Evolutionary conservation across 2,329 filamentous ascomycete genomes (phyloP).

Genomic region (Cladosporium phlei): DNA sequence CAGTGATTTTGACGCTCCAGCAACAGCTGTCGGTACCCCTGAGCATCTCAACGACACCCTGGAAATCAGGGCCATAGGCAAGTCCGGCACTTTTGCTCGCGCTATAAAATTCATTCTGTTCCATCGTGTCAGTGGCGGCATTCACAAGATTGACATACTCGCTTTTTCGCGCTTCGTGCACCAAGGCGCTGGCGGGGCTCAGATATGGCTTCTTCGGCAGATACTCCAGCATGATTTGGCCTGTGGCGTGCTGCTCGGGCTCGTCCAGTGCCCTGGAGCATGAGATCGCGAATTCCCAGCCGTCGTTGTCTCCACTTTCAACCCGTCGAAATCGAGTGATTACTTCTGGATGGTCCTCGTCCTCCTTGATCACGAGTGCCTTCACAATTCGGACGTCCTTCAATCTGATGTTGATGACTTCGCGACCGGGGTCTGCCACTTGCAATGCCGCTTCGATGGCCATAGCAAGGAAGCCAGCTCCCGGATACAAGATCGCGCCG

Average conservation of each 20-base stretch:
- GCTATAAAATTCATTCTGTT: background rate
- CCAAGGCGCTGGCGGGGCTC: background rate
- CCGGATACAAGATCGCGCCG: slow-evolving; percentile 12
- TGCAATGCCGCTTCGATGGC: slow-evolving; percentile 20
- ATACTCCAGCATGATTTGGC: background rate
- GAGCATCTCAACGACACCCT: background rate
- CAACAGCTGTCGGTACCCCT: background rate
- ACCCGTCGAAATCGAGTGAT: background rate
- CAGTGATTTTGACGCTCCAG: background rate
- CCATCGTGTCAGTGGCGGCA: background rate
- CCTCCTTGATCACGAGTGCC: slow-evolving; percentile 49
- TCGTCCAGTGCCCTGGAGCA: background rate
- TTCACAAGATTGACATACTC: background rate
- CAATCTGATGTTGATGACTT: slow-evolving; percentile 31
- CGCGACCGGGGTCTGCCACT: slow-evolving; percentile 32
- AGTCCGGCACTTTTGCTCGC: background rate
- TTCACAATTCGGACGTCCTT: slow-evolving; percentile 45
- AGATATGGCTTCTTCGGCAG: background rate
- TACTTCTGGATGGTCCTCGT: slow-evolving; percentile 47
- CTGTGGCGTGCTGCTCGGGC: background rate
- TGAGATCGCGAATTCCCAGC: background rate
- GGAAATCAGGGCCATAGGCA: background rate
- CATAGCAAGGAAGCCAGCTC: slow-evolving; percentile 17
- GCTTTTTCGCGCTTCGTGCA: background rate
- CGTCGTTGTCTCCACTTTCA: background rate